These are phyloP conservation scores for Daedalea quercina DNA, from an alignment of 768 basidiomycete species.

Conservation along the genomic window DNA sequence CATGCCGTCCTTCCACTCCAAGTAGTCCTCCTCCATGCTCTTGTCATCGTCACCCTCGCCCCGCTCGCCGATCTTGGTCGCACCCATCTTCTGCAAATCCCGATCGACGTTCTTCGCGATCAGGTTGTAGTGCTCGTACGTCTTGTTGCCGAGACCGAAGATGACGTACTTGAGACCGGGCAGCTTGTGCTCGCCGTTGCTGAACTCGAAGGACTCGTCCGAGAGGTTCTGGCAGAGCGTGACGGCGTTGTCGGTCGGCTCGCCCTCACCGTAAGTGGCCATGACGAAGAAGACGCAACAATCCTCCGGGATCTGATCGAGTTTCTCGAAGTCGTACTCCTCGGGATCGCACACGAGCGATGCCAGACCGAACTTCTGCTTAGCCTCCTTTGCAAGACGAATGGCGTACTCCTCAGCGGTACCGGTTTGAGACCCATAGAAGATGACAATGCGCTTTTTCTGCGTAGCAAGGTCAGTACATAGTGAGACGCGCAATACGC, in stretches of 20 bases:
- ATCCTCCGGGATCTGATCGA: slow-evolving; percentile 86
- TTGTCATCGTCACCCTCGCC: slow-evolving; percentile 99
- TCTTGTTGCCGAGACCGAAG: slow-evolving; percentile 88
- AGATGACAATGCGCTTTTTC: slow-evolving; percentile 97
- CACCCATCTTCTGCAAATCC: slow-evolving; percentile 73
- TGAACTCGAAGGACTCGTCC: slow-evolving; percentile 85
- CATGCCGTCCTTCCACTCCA: slow-evolving; percentile 98
- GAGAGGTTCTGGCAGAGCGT: slow-evolving; percentile 88
- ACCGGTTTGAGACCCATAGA: slow-evolving; percentile 98
- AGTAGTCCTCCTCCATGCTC: slow-evolving; percentile 99
- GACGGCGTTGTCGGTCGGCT: slow-evolving; percentile 97
- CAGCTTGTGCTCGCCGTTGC: slow-evolving; percentile 67
- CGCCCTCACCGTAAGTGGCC: slow-evolving; percentile 98
- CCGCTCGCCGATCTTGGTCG: slow-evolving; percentile 73
- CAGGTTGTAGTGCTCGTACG: slow-evolving; percentile 95
- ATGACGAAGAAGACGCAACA: slow-evolving; percentile 89
- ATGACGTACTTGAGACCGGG: slow-evolving; percentile 90
- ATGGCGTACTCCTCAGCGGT: slow-evolving; percentile 98
- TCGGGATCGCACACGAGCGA: slow-evolving; percentile 98
- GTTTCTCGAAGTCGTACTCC: slow-evolving; percentile 97
- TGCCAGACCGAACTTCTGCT: slow-evolving; percentile 90
- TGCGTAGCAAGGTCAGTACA: slow-evolving; percentile 22
- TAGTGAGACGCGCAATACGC: slow-evolving; percentile 4
- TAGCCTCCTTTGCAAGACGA: slow-evolving; percentile 96
- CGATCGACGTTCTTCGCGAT: slow-evolving; percentile 78